phyloP scores from a whole-genome alignment of 1,284 basidiomycete genomes.

The Papiliotrema fonsecae region DNA sequence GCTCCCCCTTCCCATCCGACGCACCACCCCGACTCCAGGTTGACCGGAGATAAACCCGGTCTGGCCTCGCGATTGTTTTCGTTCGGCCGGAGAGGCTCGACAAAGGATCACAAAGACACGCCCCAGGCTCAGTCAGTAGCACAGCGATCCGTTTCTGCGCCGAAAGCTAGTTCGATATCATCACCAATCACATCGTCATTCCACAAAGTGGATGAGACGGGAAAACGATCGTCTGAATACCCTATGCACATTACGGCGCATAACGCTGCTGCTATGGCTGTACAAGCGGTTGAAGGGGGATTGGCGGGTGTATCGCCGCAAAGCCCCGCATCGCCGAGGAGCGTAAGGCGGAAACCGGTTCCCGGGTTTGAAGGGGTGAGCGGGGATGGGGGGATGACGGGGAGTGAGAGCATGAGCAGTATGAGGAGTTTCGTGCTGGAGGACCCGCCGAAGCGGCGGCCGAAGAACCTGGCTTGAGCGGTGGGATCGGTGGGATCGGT shows the following conservation, averaged over 20 bases:
- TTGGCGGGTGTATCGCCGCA: no score
- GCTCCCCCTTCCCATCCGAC: neutral
- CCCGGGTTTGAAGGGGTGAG: constrained; percentile 8
- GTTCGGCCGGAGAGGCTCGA: constrained; percentile 3
- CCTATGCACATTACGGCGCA: no score
- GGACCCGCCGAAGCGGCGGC: constrained; percentile 24
- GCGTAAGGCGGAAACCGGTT: constrained; percentile 31
- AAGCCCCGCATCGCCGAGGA: constrained; percentile 4
- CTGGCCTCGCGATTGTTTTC: constrained; percentile 3
- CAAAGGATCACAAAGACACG: neutral
- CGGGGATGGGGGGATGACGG: constrained; percentile 12
- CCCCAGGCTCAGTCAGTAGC: neutral
- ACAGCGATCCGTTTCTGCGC: constrained; percentile 3
- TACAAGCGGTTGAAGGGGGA: no score
- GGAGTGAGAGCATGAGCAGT: constrained; percentile 23
- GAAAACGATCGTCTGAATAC: no score
- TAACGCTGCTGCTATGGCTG: no score
- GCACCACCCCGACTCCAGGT: neutral
- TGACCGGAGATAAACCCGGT: neutral
- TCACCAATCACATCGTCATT: constrained; percentile 4
- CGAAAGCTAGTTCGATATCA: constrained; percentile 1
- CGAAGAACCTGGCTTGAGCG: constrained; percentile 5
- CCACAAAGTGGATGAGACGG: neutral
- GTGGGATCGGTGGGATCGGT: neutral
- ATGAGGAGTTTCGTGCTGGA: constrained; percentile 34